Conservation (phyloP, 225 moss, liverwort and hornwort species). For the Climacium dendroides region DNA sequence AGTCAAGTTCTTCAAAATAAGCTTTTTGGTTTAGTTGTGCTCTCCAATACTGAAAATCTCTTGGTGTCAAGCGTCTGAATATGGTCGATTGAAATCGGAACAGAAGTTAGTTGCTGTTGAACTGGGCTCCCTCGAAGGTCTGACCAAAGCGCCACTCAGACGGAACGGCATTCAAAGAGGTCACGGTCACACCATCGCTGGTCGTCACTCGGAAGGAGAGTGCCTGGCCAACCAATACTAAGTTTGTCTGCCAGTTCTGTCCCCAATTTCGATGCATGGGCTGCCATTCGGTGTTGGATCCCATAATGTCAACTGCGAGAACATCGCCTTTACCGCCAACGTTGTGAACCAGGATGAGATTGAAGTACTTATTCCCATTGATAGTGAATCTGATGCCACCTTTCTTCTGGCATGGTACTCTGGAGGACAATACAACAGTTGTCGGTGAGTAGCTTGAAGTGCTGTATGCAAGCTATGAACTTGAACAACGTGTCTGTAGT, state of each 20-base stretch:
- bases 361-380: constrained; percentile 75
- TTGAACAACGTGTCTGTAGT: background rate
- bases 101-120: constrained; percentile 1
- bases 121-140: constrained; percentile 45
- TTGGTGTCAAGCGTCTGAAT: background rate
- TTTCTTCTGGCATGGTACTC: constrained; percentile 59
- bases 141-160: constrained; percentile 40
- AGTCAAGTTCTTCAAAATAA: background rate
- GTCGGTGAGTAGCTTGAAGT: background rate
- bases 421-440: constrained; percentile 5
- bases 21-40: background rate
- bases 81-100: background rate
- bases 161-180: constrained; percentile 22
- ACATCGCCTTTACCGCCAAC: constrained; percentile 82
- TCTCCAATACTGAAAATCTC: background rate
- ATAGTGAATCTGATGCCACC: constrained; percentile 72
- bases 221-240: constrained; percentile 40
- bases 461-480: background rate
- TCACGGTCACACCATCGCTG: constrained; percentile 41
- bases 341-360: constrained; percentile 68
- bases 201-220: constrained; percentile 73
- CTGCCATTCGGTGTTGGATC: constrained; percentile 39
- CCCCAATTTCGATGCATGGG: constrained; percentile 84
- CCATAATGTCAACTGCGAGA: constrained; percentile 47
- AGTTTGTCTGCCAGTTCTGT: constrained; percentile 73